These are phyloP conservation scores for Euphorbia celastroides DNA, from an alignment of 441 rosid species.

Conservation along the genomic window DNA sequence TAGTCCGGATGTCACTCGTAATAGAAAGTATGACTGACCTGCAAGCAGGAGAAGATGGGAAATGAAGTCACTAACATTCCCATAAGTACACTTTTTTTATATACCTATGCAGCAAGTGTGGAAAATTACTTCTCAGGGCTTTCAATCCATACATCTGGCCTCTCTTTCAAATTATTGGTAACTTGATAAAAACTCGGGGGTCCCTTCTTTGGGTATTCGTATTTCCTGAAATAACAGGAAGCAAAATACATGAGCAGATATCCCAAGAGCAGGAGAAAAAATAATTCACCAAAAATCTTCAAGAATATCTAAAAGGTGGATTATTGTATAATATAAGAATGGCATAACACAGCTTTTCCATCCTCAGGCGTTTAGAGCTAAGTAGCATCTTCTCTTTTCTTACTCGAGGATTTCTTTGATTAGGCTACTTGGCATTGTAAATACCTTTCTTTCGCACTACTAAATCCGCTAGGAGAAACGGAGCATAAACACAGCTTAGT, in stretches of 20 bases:
- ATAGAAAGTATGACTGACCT: conserved; percentile 88
- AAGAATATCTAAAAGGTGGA: background rate
- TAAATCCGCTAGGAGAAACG: too few relatives aligned
- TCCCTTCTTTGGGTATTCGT: conserved; percentile 78
- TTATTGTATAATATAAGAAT: background rate
- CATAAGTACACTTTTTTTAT: conserved; percentile 3
- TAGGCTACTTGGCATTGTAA: too few relatives aligned
- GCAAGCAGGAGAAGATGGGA: conserved; percentile 22
- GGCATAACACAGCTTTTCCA: background rate
- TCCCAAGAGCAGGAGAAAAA: background rate
- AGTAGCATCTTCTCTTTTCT: too few relatives aligned
- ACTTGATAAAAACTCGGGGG: conserved; percentile 89
- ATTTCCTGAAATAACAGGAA: conserved; percentile 49
- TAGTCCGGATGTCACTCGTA: conserved; percentile 93
- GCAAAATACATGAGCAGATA: conserved; percentile 1
- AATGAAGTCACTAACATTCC: conserved; percentile 8
- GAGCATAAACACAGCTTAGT: too few relatives aligned
- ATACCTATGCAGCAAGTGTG: conserved; percentile 6
- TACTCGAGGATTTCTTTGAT: too few relatives aligned
- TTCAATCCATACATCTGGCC: conserved; percentile 99
- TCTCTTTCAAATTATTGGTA: conserved; percentile 85
- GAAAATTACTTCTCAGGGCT: conserved; percentile 82
- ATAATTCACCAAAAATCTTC: background rate
- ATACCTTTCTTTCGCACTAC: too few relatives aligned
- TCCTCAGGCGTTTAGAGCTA: too few relatives aligned